Conservation (phyloP, 306 rosid genomes). For the Pyrus communis region DNA sequence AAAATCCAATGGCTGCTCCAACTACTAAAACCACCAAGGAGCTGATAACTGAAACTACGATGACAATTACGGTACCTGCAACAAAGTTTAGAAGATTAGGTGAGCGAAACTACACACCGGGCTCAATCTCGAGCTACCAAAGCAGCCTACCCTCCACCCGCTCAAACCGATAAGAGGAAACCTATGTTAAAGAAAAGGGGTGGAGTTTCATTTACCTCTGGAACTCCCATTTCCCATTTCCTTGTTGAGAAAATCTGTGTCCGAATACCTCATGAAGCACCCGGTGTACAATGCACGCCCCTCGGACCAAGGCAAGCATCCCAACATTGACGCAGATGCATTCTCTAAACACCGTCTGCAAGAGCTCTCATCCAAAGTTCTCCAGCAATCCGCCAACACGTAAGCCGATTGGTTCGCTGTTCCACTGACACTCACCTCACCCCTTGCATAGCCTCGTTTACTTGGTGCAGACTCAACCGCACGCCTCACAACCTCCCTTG, state of each 20-base stretch:
- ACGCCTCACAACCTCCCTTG: conserved; percentile 34
- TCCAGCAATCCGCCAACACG: conserved; percentile 86
- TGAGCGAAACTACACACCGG: background rate
- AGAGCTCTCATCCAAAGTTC: conserved; percentile 49
- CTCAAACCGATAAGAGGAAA: background rate
- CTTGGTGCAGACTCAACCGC: conserved; percentile 42
- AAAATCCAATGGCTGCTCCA: conserved; percentile 40
- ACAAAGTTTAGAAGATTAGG: conserved; percentile 4
- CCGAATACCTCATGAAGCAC: conserved; percentile 89
- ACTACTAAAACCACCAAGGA: conserved; percentile 48
- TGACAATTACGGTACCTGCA: conserved; percentile 51
- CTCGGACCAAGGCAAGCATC: conserved; percentile 76
- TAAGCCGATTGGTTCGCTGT: conserved; percentile 43
- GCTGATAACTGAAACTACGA: conserved; percentile 56
- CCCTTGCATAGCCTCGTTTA: conserved; percentile 47
- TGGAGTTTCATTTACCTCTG: conserved; percentile 30
- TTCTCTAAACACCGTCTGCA: conserved; percentile 68
- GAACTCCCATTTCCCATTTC: conserved; percentile 33
- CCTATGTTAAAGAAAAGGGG: background rate
- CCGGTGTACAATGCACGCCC: conserved; percentile 76
- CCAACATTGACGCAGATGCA: conserved; percentile 50
- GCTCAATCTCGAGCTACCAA: background rate
- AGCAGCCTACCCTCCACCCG: background rate
- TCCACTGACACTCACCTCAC: conserved; percentile 27
- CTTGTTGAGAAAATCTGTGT: conserved; percentile 67